Evolutionary conservation across 345 rosid species (phyloP), one percentile per base, ranked within the genome.

Genomic region (Citrus unshiu): DNA sequence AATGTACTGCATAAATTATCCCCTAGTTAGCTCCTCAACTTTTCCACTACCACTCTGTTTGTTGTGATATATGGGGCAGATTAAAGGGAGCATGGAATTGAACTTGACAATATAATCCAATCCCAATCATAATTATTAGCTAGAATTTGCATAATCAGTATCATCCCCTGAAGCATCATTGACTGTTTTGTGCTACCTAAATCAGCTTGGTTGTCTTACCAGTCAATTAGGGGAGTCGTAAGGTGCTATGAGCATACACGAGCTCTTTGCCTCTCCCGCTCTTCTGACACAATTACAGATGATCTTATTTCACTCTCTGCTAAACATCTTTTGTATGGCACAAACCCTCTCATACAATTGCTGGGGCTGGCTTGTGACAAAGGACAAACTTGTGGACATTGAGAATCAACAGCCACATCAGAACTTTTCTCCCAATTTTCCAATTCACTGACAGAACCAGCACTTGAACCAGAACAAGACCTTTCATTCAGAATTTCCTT

Each of bases 281-380:
- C 89, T 68, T 90, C 90, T 8, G 84, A 72, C n/a, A 71, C 79
- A 40, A 77, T 65, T 63, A 82, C 75, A 0, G 84, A 70, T 16
- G 90, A 90, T 22, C 82, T 85, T 40, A 81, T 62, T 39, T 92
- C 92, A 80, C 87, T 82, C 59, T 88, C 92, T 2, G 83, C 86
- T 25, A 87, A 79, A 81, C 95, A 92, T 83, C 98, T 89, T 86
- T 90, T 92, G 83, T 88, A 89, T n/a, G 93, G 92, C 57, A 87
- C 89, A 69, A 89, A 90, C 46, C 93, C 94, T 77, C 75, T 85
- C 6, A 27, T 40, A 54, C 4, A 27, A 68, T 78, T 75, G 7
- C 54, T 70, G 5, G 72, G 58, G 40, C 72, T 74, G 25, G 21
- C 21, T 70, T 65, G 73, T 64, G 66, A 76, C 62, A 56, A 63